phyloP scores from a whole-genome alignment of 2,329 filamentous ascomycete species.

The Fusarium hostae region DNA sequence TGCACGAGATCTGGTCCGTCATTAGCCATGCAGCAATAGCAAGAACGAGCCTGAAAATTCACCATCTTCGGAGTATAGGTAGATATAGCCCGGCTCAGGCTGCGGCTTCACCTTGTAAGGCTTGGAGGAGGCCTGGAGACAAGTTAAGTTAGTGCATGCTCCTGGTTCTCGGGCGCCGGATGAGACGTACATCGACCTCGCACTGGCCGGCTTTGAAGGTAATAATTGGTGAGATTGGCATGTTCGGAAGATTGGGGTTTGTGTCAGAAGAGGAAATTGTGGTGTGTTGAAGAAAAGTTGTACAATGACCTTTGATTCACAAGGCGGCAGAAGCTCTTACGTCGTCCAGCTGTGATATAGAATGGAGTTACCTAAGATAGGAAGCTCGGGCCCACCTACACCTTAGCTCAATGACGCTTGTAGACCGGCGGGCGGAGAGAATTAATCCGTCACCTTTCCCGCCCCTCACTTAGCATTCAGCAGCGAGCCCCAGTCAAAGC shows the following conservation, averaged over 20 bases:
- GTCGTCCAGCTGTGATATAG: slow-evolving; percentile 48
- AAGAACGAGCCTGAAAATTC: slow-evolving; percentile 22
- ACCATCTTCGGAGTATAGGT: slow-evolving; percentile 93
- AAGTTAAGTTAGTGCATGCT: slow-evolving; percentile 34
- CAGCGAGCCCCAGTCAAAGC: slow-evolving; percentile 36
- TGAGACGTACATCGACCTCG: slow-evolving; percentile 76
- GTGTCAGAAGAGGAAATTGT: background rate
- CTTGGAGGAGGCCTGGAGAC: slow-evolving; percentile 59
- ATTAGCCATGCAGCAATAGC: slow-evolving; percentile 2
- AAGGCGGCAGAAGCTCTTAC: slow-evolving; percentile 55
- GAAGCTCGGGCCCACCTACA: slow-evolving; percentile 5
- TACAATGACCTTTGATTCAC: slow-evolving; percentile 19
- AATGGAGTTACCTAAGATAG: slow-evolving; percentile 33
- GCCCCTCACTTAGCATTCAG: slow-evolving; percentile 18
- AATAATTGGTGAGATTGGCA: slow-evolving; percentile 88
- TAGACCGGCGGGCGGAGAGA: slow-evolving; percentile 4
- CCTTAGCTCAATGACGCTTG: slow-evolving; percentile 17
- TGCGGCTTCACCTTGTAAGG: slow-evolving; percentile 79
- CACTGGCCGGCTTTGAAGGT: slow-evolving; percentile 97
- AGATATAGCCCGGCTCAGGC: slow-evolving; percentile 84
- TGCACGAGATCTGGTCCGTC: slow-evolving; percentile 79
- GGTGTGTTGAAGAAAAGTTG: slow-evolving; percentile 14
- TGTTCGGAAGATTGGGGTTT: slow-evolving; percentile 51
- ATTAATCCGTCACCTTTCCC: slow-evolving; percentile 17
- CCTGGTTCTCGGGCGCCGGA: slow-evolving; percentile 1